Base-by-base conservation (phyloP, 1,284 basidiomycete species). In the Ceratobasidium sp. region DNA sequence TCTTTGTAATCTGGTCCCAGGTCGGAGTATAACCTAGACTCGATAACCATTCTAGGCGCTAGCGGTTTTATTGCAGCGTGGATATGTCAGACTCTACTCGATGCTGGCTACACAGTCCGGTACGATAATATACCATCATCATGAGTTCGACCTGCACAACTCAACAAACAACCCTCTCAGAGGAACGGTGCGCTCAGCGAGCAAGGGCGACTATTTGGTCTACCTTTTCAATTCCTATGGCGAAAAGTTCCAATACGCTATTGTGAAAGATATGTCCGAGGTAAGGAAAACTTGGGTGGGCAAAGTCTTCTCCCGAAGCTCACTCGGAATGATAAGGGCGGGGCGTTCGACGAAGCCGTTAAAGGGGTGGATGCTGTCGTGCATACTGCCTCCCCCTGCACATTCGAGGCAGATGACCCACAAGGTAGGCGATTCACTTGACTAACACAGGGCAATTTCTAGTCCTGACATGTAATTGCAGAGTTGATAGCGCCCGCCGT, bases 401-500 rank as follows among this genome's bases (percentile, higher is more conserved):
- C 31, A 2, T 59, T 82, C 65, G 78, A 81, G 1, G 82, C 81
- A 2, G 78, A 81, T 19, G 82, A 84, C 54, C 85, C 86, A 9
- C 74, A 83, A 63, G 84, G 85, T 83, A 75, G 6, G 77, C 69
- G 58, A 51, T 53, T 34, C n/a, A 2, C 31, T 49, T 48, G 8
- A 7, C 41, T 43, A 49, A 37, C 51, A 41, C 41, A 22, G 5
- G 8, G 13, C 39, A 27, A 9, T 61, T 49, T 49, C n/a, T 7
- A 4, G 48, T 22, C n/a, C 19, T 49, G 48, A 49, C 19, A 22
- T 22, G 34, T 51, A 1, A 24, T 53, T 27, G 39, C 19, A 84
- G 88, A 88, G 65, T 79, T 91, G 19, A 86, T 91, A 78, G 81
- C 81, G 1, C 90, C 91, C 0, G 91, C 91, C 5, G 83, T 92